Evolutionary conservation across 2,329 filamentous ascomycete species (phyloP).

Genomic region (Diaporthe citriasiana): DNA sequence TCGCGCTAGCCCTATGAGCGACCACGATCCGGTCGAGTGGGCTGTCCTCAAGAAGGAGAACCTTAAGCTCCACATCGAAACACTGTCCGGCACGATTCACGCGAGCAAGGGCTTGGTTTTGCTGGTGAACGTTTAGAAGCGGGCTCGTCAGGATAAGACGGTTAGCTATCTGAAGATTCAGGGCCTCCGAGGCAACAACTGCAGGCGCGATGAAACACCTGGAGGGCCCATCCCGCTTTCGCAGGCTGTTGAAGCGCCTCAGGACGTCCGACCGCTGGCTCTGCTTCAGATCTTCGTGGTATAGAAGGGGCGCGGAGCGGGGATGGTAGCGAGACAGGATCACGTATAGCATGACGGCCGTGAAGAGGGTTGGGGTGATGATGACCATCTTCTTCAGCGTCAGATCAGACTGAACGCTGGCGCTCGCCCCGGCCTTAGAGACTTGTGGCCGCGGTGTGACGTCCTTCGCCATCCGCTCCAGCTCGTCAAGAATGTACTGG

Average conservation of each 20-base stretch:
- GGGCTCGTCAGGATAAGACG: constrained; percentile 38
- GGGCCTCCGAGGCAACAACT: background rate
- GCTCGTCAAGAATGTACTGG: constrained; percentile 16
- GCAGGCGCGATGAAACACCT: constrained; percentile 16
- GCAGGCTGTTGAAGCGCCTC: constrained; percentile 33
- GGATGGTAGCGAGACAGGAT: constrained; percentile 10
- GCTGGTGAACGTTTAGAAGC: background rate
- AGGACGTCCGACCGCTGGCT: background rate
- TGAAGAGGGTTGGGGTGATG: constrained; percentile 29
- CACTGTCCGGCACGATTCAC: constrained; percentile 27
- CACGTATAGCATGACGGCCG: constrained; percentile 27
- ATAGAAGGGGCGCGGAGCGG: constrained; percentile 2
- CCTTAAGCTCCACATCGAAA: background rate
- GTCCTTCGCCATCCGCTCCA: background rate
- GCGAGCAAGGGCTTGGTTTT: constrained; percentile 32
- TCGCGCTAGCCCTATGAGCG: background rate
- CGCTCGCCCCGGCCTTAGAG: background rate
- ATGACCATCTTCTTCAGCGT: constrained; percentile 38
- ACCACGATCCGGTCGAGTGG: constrained; percentile 32
- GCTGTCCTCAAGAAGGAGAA: constrained; percentile 30
- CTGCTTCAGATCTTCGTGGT: constrained; percentile 27
- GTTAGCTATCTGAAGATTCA: constrained; percentile 39
- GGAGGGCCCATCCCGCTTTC: background rate
- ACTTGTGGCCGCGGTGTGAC: background rate
- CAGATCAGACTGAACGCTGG: background rate